Percentiles rank a stretch among this genome's conserved stretches.
These are phyloP conservation scores for Gymnopilus junonius DNA, from an alignment of 768 basidiomycete genomes.

Conservation along the genomic window DNA sequence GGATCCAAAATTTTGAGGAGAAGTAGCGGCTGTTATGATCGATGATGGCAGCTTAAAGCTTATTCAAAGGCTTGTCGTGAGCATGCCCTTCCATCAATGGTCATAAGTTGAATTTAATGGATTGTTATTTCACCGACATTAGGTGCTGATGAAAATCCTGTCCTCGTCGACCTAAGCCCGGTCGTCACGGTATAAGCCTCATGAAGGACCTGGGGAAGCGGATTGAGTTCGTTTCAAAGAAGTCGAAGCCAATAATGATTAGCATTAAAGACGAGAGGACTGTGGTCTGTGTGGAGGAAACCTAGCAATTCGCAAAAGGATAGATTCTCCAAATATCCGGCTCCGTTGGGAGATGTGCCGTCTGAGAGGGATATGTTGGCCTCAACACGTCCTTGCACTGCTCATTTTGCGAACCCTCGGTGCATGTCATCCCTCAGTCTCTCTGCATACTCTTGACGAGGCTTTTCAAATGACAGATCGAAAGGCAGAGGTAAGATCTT, in stretches of 20 bases:
- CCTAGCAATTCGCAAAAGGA: background rate
- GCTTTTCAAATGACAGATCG: too few species aligned
- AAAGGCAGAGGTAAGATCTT: too few species aligned
- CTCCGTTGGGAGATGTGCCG: too few species aligned
- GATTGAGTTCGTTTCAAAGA: background rate
- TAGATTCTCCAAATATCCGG: too few species aligned
- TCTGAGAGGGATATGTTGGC: too few species aligned
- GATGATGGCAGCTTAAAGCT: background rate
- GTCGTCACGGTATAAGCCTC: background rate
- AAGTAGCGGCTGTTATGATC: background rate
- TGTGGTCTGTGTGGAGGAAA: background rate
- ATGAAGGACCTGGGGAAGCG: background rate
- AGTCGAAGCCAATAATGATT: background rate
- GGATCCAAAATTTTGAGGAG: background rate
- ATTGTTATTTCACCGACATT: background rate
- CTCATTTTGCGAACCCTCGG: too few species aligned
- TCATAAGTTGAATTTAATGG: background rate
- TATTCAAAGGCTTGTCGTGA: background rate
- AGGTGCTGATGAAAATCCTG: background rate
- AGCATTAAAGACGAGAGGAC: background rate
- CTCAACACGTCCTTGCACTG: too few species aligned
- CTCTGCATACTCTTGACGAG: too few species aligned
- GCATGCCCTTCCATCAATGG: background rate
- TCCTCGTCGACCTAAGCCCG: background rate
- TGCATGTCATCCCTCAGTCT: too few species aligned